Evolutionary conservation across 1,284 basidiomycete species (phyloP), one percentile per base, ranked within the genome.

Genomic region (Coniferiporia weirii): DNA sequence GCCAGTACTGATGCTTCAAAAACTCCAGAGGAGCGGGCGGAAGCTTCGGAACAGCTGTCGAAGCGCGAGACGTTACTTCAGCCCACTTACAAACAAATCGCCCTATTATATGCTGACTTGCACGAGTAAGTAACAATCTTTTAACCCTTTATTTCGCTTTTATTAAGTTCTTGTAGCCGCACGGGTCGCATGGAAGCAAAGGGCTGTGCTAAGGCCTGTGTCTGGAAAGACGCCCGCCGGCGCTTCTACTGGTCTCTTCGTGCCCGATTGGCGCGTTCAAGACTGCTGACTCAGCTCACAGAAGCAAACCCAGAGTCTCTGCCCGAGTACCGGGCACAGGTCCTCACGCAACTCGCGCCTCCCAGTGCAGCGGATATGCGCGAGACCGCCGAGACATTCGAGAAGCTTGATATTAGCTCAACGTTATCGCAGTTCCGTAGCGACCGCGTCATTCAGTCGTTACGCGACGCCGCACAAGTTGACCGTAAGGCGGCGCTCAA

Each of bases 121-220:
- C 97, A 98, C 72, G 93, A 95, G 91, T 93, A 71, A 71, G 89
- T 78, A 19, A 50, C 50, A 48, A 40, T 44, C 57, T 50, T 36
- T 47, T n/a, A 1, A 53, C 32, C 27, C 12, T 27, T 43, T 40
- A 54, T 47, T 9, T 13, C 22, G 45, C 35, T 52, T 61, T 44
- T 61, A 69, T 52, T 65, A 64, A 55, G 22, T 20, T 57, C 52
- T 62, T 64, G 63, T 61, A 96, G 95, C 75, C 91, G 94, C 59
- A 83, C 88, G 48, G 95, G 95, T 61, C 92, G 96, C 62, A 98
- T 99, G 96, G 92, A 97, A 75, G 95, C 95, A 32, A 98, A 98
- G 76, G 95, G 94, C 17, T 97, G 90, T 70, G 95, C 89, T 48
- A 90, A 83, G 68, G 80, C 84, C 35, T 84, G 83, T 60, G 83